These are phyloP conservation scores for Kluyveromyces dobzhanskii DNA, from an alignment of 805 yeast genomes.

Conservation along the genomic window DNA sequence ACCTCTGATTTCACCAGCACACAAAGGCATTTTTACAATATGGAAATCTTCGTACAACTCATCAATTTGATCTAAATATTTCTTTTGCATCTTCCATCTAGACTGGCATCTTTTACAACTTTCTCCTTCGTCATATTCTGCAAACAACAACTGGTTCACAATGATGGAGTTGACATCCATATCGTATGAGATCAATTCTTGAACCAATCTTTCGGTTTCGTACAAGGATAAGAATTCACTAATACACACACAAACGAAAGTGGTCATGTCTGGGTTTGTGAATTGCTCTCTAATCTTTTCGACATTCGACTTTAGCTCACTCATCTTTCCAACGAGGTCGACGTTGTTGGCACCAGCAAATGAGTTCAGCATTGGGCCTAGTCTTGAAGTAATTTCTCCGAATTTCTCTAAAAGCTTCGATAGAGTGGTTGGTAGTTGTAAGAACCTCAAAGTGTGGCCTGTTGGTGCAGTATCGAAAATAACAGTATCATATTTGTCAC, in stretches of 20 bases:
- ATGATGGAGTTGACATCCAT: constrained; percentile 97
- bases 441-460: constrained; percentile 92
- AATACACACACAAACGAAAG: constrained; percentile 93
- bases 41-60: constrained; percentile 97
- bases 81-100: constrained; percentile 92
- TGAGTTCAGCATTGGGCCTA: constrained; percentile 84
- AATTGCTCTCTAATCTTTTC: constrained; percentile 88
- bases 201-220: constrained; percentile 96
- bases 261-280: constrained; percentile 91
- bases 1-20: constrained; percentile 94
- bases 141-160: constrained; percentile 86
- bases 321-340: constrained; percentile 50
- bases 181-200: constrained; percentile 86
- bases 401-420: constrained; percentile 82
- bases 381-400: constrained; percentile 72
- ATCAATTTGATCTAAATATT: constrained; percentile 89
- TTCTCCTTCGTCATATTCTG: constrained; percentile 59
- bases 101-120: constrained; percentile 84
- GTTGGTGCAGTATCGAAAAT: constrained; percentile 99
- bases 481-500: constrained; percentile 66
- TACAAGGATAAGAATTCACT: constrained; percentile 93
- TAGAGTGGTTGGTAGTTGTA: constrained; percentile 88
- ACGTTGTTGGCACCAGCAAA: constrained; percentile 61
- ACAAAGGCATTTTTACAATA: constrained; percentile 87
- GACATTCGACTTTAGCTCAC: constrained; percentile 72